A percentile compares a stretch with the other conserved stretches of the same genome.
Evolutionary conservation across 2,329 filamentous ascomycete genomes (phyloP).

Genomic region (Magnaporthiopsis rhizophila): DNA sequence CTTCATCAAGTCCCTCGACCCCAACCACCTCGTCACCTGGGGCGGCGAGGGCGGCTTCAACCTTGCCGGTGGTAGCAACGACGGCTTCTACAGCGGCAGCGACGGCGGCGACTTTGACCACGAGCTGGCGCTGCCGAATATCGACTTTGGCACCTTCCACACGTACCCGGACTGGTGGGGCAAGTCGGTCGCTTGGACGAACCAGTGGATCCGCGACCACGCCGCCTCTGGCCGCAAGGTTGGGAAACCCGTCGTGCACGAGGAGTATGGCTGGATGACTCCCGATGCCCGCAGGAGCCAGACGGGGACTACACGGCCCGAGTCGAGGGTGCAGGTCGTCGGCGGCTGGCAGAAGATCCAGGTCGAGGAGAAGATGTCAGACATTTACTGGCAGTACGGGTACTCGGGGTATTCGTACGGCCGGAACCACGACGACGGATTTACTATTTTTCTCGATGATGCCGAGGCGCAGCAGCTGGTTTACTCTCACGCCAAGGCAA

Average conservation of each 20-base stretch:
- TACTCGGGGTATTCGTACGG: slow-evolving; percentile 43
- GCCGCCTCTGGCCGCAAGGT: slow-evolving; percentile 16
- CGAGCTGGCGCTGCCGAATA: slow-evolving; percentile 21
- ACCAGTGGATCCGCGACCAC: slow-evolving; percentile 13
- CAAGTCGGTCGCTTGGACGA: slow-evolving; percentile 3
- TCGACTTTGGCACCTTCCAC: slow-evolving; percentile 46
- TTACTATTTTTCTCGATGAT: slow-evolving; percentile 59
- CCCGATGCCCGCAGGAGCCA: neutral
- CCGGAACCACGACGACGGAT: slow-evolving; percentile 46
- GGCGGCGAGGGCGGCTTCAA: slow-evolving; percentile 41
- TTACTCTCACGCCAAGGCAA: slow-evolving; percentile 33
- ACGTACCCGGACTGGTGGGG: slow-evolving; percentile 30
- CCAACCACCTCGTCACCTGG: slow-evolving; percentile 53
- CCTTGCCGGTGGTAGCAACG: neutral
- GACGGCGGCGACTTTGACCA: slow-evolving; percentile 9
- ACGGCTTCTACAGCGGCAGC: slow-evolving; percentile 8
- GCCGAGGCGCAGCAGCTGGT: slow-evolving; percentile 56
- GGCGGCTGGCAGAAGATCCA: slow-evolving; percentile 41
- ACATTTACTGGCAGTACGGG: slow-evolving; percentile 51
- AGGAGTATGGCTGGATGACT: slow-evolving; percentile 69
- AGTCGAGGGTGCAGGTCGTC: slow-evolving; percentile 35
- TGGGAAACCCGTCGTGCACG: slow-evolving; percentile 61
- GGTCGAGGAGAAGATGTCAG: slow-evolving; percentile 37
- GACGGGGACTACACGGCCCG: slow-evolving; percentile 9
- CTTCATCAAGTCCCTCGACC: slow-evolving; percentile 19